These are phyloP conservation scores for Aureobasidium uvarum DNA, from an alignment of 2,329 filamentous ascomycete genomes.

Conservation along the genomic window DNA sequence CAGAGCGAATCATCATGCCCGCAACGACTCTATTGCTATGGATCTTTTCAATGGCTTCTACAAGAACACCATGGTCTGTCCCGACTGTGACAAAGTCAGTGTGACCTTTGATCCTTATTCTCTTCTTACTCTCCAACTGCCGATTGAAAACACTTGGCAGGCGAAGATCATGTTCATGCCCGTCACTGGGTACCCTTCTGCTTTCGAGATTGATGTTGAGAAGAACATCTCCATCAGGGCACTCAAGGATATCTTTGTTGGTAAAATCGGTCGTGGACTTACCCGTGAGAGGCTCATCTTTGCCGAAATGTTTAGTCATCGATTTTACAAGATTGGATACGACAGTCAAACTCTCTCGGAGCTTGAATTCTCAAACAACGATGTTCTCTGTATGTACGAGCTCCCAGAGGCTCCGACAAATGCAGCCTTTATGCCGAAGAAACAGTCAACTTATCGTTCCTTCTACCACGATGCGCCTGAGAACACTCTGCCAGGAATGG, in stretches of 20 bases:
- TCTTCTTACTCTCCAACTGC: constrained; percentile 85
- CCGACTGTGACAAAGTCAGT: constrained; percentile 88
- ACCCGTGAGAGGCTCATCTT: constrained; percentile 65
- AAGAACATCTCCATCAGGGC: constrained; percentile 68
- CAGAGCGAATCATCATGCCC: constrained; percentile 85
- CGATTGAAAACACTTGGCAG: constrained; percentile 78
- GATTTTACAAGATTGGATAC: constrained; percentile 83
- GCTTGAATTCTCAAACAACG: constrained; percentile 60
- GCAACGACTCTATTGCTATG: constrained; percentile 92
- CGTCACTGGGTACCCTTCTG: constrained; percentile 66
- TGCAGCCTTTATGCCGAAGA: constrained; percentile 42
- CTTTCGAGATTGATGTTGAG: constrained; percentile 74
- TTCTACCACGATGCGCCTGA: constrained; percentile 33
- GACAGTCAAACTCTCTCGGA: constrained; percentile 69
- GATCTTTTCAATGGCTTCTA: constrained; percentile 98
- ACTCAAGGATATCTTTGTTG: constrained; percentile 57
- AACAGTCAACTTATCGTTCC: constrained; percentile 26
- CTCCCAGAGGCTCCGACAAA: constrained; percentile 78
- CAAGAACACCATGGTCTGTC: constrained; percentile 94
- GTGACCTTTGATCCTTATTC: constrained; percentile 99
- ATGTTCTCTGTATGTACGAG: constrained; percentile 71
- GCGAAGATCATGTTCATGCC: constrained; percentile 75
- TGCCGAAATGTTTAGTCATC: constrained; percentile 76
- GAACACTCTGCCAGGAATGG: constrained; percentile 53
- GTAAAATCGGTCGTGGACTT: constrained; percentile 53